Conservation (phyloP, 768 basidiomycete genomes). For the Kwoniella mangroviensis region DNA sequence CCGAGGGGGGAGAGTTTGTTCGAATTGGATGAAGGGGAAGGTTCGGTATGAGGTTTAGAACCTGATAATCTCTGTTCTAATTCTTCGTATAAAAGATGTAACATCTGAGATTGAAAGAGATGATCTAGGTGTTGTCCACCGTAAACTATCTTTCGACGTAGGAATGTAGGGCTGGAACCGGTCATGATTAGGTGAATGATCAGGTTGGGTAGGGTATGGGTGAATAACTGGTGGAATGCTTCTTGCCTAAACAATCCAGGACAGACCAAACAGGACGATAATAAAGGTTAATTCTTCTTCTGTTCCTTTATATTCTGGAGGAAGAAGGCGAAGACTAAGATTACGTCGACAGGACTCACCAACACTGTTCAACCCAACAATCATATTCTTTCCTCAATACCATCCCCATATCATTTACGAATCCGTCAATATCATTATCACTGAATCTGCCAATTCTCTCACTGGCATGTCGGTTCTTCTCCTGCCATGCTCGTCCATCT, state of each 20-base stretch:
- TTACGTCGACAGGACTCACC: conserved; percentile 37
- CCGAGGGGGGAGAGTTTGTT: conserved; percentile 17
- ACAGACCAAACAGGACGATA: too few relatives aligned
- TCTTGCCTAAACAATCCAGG: conserved; percentile 45
- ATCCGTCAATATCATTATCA: conserved; percentile 53
- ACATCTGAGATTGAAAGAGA: conserved; percentile 52
- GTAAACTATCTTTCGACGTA: conserved; percentile 55
- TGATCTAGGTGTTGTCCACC: conserved; percentile 53
- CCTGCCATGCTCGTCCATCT: conserved; percentile 41
- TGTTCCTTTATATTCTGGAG: too few relatives aligned
- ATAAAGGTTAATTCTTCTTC: too few relatives aligned
- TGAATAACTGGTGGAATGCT: conserved; percentile 57
- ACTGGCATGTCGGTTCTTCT: conserved; percentile 41
- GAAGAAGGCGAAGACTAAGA: too few relatives aligned
- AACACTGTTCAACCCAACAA: conserved; percentile 58
- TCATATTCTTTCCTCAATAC: conserved; percentile 56
- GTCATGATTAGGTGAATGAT: conserved; percentile 56
- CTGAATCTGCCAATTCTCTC: conserved; percentile 35
- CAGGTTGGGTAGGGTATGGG: conserved; percentile 50
- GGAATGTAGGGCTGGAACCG: conserved; percentile 48
- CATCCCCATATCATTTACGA: conserved; percentile 53
- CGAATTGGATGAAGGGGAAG: conserved; percentile 25
- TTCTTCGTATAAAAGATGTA: conserved; percentile 50
- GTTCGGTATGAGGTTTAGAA: conserved; percentile 38
- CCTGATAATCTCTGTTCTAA: conserved; percentile 54